A percentile compares a stretch with the other conserved stretches of the same genome.
Evolutionary conservation across 2,329 filamentous ascomycete genomes (phyloP).

Genomic region (Botrytis hyacinthi): DNA sequence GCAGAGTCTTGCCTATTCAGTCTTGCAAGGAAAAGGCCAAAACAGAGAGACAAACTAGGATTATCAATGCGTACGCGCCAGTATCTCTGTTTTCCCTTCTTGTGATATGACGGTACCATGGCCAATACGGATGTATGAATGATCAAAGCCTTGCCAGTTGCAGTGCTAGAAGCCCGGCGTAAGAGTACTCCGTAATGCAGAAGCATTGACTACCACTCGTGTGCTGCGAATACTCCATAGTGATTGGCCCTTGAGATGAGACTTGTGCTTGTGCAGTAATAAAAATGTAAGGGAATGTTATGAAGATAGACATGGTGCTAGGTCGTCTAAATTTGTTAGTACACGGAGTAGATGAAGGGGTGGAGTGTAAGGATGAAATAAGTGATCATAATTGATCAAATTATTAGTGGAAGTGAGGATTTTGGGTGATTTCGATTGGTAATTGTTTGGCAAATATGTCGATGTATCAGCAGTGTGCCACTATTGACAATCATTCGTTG

Average conservation of each 20-base stretch:
- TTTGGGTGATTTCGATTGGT: not conserved
- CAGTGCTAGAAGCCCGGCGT: conserved; percentile 13
- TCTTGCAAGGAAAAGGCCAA: conserved; percentile 1
- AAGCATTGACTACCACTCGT: not conserved
- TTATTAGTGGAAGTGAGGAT: not conserved
- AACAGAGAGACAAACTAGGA: conserved; percentile 6
- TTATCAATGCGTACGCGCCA: conserved; percentile 17
- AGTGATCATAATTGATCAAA: conserved; percentile 5
- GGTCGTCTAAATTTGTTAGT: conserved; percentile 2
- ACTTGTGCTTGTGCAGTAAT: conserved; percentile 9
- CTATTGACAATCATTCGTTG: conserved; percentile 1
- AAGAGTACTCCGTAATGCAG: conserved; percentile 18
- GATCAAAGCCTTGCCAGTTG: conserved; percentile 17
- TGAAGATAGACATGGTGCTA: conserved; percentile 15
- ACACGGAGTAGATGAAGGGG: not conserved
- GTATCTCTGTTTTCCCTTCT: conserved; percentile 7
- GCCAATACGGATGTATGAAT: conserved; percentile 14
- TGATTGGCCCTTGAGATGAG: conserved; percentile 20
- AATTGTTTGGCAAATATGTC: not conserved
- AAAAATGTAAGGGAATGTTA: conserved; percentile 11
- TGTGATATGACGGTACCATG: conserved; percentile 3
- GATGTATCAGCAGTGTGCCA: conserved; percentile 13
- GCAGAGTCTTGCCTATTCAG: conserved; percentile 3
- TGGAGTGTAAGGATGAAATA: conserved; percentile 4
- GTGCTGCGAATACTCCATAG: not conserved